phyloP scores from a whole-genome alignment of 78 protist genomes.

The Protostelium mycophagum region DNA sequence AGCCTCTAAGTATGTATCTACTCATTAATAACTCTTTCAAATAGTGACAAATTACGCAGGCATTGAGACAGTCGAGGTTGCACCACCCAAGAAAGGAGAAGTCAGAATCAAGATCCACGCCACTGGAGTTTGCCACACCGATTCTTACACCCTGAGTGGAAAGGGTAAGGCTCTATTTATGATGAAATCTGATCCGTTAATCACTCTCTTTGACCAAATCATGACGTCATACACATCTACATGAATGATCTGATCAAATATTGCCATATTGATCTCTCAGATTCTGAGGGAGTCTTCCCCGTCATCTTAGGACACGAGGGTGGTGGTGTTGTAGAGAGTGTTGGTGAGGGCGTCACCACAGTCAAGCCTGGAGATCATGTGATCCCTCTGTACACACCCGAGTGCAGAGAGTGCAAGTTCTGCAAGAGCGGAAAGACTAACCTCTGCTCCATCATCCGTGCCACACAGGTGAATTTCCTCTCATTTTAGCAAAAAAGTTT shows the following conservation, averaged over 20 bases:
- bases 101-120: slow-evolving; percentile 80
- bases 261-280: slow-evolving; percentile 5
- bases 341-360: slow-evolving; percentile 91
- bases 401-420: slow-evolving; percentile 75
- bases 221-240: not conserved
- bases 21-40: not conserved
- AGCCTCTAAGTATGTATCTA: slow-evolving; percentile 6
- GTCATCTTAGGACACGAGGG: slow-evolving; percentile 93
- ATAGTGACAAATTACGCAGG: not conserved
- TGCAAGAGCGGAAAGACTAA: slow-evolving; percentile 80
- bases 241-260: not conserved
- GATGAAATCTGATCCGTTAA: no score
- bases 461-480: slow-evolving; percentile 16
- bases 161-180: no score
- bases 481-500: no score
- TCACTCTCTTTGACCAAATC: not conserved
- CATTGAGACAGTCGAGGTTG: slow-evolving; percentile 80
- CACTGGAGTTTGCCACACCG: slow-evolving; percentile 93
- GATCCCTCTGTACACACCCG: slow-evolving; percentile 82
- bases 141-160: slow-evolving; percentile 72
- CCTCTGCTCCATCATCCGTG: slow-evolving; percentile 70
- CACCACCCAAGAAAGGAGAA: slow-evolving; percentile 89
- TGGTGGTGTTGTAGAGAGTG: slow-evolving; percentile 85
- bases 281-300: slow-evolving; percentile 86
- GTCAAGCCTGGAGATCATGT: slow-evolving; percentile 80